Evolutionary conservation across 345 rosid genomes (phyloP).

Genomic region (Salix purpurea): DNA sequence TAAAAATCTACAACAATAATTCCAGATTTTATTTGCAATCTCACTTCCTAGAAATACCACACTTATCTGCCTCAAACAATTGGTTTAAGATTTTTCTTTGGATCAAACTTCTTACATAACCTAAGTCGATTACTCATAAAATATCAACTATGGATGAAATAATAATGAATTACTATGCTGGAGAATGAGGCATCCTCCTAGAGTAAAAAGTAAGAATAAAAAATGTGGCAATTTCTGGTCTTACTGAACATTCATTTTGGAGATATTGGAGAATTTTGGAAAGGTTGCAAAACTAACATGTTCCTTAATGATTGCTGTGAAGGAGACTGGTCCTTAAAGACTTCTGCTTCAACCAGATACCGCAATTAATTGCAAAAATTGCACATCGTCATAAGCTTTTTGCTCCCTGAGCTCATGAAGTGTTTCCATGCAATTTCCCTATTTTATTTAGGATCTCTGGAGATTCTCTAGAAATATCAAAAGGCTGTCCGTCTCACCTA

Average conservation of each 20-base stretch:
- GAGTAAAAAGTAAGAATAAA: not conserved
- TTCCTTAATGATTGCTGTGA: not conserved
- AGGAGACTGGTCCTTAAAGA: not conserved
- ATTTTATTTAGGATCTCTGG: not conserved
- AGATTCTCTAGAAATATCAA: not conserved
- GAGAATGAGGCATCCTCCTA: not conserved
- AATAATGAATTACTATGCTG: not conserved
- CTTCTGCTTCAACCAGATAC: not conserved
- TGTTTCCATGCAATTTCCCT: not conserved
- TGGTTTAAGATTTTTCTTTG: not conserved
- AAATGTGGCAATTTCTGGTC: not conserved
- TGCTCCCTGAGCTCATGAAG: not conserved
- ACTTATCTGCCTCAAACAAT: too few relatives aligned
- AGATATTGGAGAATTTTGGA: not conserved
- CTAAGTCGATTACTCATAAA: not conserved
- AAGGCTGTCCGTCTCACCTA: not conserved
- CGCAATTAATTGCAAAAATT: not conserved
- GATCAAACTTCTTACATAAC: not conserved
- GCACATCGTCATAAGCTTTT: not conserved
- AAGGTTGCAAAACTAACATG: not conserved
- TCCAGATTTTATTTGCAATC: too few relatives aligned
- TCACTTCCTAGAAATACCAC: too few relatives aligned
- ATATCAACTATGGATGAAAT: not conserved
- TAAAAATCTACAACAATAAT: too few relatives aligned
- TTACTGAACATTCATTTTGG: not conserved